A percentile compares a stretch with the other conserved stretches of the same genome.
Evolutionary conservation across 116 monocot species (phyloP).

Genomic region (Zostera marina): DNA sequence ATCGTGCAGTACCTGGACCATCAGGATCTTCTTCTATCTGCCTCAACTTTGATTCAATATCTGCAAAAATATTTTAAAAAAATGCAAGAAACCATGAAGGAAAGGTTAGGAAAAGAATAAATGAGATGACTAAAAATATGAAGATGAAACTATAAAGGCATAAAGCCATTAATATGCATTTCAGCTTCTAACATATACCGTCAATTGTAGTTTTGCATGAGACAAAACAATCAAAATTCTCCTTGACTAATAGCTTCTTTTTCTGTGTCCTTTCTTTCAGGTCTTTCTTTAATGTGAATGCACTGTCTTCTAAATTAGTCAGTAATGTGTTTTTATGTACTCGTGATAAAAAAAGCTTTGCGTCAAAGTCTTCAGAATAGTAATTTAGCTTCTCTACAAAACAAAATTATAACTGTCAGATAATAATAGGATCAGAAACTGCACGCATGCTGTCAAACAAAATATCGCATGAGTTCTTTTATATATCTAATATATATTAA

Average conservation of each 20-base stretch:
- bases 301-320: slow-evolving; percentile 83
- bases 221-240: slow-evolving; percentile 98
- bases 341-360: slow-evolving; percentile 71
- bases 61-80: slow-evolving; percentile 27
- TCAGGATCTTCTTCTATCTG: slow-evolving; percentile 99
- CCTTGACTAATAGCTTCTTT: slow-evolving; percentile 92
- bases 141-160: neutral
- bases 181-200: slow-evolving; percentile 37
- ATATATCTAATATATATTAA: too few species aligned
- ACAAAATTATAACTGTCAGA: neutral
- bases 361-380: slow-evolving; percentile 78
- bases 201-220: slow-evolving; percentile 99
- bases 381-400: slow-evolving; percentile 85
- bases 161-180: neutral
- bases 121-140: neutral
- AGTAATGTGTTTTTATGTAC: slow-evolving; percentile 85
- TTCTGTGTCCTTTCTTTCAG: slow-evolving; percentile 90
- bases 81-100: neutral
- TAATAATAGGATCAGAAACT: neutral
- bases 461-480: too few species aligned
- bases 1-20: slow-evolving; percentile 73
- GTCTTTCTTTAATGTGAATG: slow-evolving; percentile 67
- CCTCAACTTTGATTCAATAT: slow-evolving; percentile 84
- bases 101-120: neutral
- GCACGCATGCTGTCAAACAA: neutral